A percentile compares a stretch with the other conserved stretches of the same genome.
phyloP scores from a whole-genome alignment of 225 moss, liverwort and hornwort species.

The Straminergon stramineum region DNA sequence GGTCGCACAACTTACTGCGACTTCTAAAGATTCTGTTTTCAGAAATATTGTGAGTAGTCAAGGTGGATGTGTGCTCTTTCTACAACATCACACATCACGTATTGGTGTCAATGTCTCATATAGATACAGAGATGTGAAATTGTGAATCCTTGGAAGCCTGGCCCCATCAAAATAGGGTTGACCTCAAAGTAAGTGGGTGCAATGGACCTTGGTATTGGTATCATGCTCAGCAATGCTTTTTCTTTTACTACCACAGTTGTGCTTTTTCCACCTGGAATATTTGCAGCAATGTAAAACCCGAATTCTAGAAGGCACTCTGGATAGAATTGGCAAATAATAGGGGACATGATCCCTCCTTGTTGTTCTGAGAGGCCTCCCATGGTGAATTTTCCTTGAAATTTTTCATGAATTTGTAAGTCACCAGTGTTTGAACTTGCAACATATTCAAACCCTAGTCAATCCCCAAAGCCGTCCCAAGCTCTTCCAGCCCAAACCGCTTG shows the following conservation, averaged over 20 bases:
- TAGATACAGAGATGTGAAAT: no score
- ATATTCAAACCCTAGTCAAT: neutral
- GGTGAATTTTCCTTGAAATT: neutral
- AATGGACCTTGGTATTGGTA: neutral
- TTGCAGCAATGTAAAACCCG: neutral
- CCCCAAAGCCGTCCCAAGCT: neutral
- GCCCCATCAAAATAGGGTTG: neutral
- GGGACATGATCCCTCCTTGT: no score
- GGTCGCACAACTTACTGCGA: neutral
- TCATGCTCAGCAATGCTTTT: neutral
- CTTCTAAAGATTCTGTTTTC: neutral
- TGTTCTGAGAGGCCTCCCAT: neutral
- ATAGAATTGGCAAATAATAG: neutral
- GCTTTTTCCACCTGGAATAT: neutral
- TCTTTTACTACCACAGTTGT: no score
- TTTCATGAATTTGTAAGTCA: neutral
- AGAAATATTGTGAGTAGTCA: no score
- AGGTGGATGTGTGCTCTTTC: neutral
- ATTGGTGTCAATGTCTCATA: neutral
- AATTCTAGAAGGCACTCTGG: no score
- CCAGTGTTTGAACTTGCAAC: neutral
- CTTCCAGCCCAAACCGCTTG: conserved; percentile 8
- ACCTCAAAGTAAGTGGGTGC: neutral
- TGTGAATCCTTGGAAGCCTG: neutral
- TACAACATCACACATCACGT: neutral